Evolutionary conservation across 2,329 filamentous ascomycete genomes (phyloP), one percentile per base, ranked within the genome.

Genomic region (Ophiostoma perfectum): DNA sequence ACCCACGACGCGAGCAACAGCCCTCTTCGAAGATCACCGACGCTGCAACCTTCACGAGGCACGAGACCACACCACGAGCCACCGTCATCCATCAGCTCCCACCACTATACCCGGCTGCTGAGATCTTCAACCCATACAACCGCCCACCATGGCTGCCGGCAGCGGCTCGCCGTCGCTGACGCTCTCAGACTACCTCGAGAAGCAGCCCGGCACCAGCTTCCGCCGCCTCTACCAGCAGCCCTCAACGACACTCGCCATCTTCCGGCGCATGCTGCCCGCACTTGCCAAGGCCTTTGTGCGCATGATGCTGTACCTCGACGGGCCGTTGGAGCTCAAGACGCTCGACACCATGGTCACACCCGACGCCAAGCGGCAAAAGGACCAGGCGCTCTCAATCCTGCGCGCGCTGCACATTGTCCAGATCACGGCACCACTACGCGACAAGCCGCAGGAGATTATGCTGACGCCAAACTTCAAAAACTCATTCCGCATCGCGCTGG

Each of bases 241-340:
- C 42, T 96, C 94, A 58, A 97, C 95, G 1, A 91, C 93, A 49
- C 88, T 99, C 73, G 95, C 95, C 73, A 93, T 99, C 75, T 98
- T 98, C 78, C 88, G 95, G 73, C 93, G 95, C 80, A 97, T 99
- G 93, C 86, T 99, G 69, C 92, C 95, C 69, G 91, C 96, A 76
- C 81, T 98, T 71, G 94, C 95, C 74, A 98, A 99, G 83, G 92
- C 89, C 16, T 90, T 99, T 75, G 94, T 99, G 70, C 97, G 97
- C 90, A 91, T 91, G 52, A 88, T 99, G 75, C 87, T 99, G 4
- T 99, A 97, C 80, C 90, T 96, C 81, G 91, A 92, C 55, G 83
- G 86, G 11, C 91, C 95, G 0, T 86, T 98, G 72, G 85, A 87
- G 2, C 84, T 92, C n/a, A 82, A 86, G 71, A 90, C 96, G 74